phyloP scores from a whole-genome alignment of 2,329 filamentous ascomycete genomes.

The Beauveria sp. region DNA sequence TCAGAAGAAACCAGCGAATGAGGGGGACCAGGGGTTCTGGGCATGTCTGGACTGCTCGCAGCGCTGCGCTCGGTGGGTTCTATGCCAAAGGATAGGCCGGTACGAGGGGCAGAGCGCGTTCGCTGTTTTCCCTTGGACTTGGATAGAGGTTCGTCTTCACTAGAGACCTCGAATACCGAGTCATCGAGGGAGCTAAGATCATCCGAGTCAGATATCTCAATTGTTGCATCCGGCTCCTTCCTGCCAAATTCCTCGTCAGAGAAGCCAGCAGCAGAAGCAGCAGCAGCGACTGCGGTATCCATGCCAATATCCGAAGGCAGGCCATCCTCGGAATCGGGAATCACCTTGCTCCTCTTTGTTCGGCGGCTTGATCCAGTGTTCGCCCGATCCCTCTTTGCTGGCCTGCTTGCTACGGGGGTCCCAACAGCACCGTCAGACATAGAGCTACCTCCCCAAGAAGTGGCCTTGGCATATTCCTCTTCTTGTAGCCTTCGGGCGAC shows the following conservation, averaged over 20 bases:
- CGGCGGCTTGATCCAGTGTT: slow-evolving; percentile 16
- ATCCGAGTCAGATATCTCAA: slow-evolving; percentile 14
- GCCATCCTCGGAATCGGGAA: slow-evolving; percentile 24
- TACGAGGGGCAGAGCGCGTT: neutral
- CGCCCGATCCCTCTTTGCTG: slow-evolving; percentile 21
- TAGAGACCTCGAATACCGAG: slow-evolving; percentile 14
- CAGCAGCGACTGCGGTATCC: slow-evolving; percentile 25
- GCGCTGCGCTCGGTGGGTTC: neutral
- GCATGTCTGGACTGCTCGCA: neutral
- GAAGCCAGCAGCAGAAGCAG: slow-evolving; percentile 15
- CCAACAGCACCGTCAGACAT: neutral
- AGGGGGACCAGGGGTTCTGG: neutral
- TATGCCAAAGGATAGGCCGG: neutral
- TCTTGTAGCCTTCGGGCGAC: slow-evolving; percentile 28
- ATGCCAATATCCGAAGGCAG: slow-evolving; percentile 21
- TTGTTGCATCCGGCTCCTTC: slow-evolving; percentile 12
- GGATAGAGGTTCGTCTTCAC: slow-evolving; percentile 24
- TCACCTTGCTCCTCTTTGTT: slow-evolving; percentile 23
- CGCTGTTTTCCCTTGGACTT: slow-evolving; percentile 15
- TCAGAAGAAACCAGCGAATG: no score
- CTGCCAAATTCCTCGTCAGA: slow-evolving; percentile 11
- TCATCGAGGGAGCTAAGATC: slow-evolving; percentile 14
- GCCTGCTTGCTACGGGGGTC: slow-evolving; percentile 8
- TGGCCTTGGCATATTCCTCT: slow-evolving; percentile 22
- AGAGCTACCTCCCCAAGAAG: slow-evolving; percentile 3